These are phyloP conservation scores for Chaetothyriales sp. DNA, from an alignment of 2,329 filamentous ascomycete genomes.

Conservation along the genomic window DNA sequence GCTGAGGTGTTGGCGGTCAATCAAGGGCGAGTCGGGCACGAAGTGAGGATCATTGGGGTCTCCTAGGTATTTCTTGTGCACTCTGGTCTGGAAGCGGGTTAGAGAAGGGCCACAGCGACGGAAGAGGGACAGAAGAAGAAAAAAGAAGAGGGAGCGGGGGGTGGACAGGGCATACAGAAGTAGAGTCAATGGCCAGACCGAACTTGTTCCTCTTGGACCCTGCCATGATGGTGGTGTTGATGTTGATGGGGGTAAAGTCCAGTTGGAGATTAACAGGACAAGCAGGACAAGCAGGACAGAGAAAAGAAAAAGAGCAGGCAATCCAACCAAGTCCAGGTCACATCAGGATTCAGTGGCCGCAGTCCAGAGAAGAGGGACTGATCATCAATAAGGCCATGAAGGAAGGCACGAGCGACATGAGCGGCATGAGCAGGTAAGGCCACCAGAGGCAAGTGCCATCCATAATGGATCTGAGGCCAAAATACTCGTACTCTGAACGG, in stretches of 20 bases:
- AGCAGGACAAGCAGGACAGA: neutral
- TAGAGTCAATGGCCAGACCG: neutral
- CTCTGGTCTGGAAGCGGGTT: neutral
- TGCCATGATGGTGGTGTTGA: neutral
- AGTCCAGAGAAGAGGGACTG: neutral
- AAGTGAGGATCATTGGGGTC: conserved; percentile 20
- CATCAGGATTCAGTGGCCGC: neutral
- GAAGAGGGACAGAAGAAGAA: neutral
- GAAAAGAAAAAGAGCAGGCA: neutral
- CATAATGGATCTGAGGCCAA: neutral
- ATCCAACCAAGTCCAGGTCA: neutral
- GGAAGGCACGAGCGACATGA: neutral
- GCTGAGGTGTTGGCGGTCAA: conserved; percentile 22
- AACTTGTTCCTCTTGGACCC: neutral
- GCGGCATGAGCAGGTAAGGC: neutral
- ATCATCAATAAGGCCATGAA: neutral
- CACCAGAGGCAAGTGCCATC: neutral
- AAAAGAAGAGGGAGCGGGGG: too few species aligned
- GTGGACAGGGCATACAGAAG: neutral
- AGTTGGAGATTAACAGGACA: too few species aligned
- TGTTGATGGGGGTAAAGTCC: neutral
- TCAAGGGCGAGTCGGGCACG: conserved; percentile 21
- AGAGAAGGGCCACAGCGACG: neutral
- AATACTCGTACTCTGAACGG: neutral
- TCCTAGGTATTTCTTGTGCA: conserved; percentile 23